These are phyloP conservation scores for Carnegiea gigantea DNA, from an alignment of 179 eudicot genomes.

Conservation along the genomic window DNA sequence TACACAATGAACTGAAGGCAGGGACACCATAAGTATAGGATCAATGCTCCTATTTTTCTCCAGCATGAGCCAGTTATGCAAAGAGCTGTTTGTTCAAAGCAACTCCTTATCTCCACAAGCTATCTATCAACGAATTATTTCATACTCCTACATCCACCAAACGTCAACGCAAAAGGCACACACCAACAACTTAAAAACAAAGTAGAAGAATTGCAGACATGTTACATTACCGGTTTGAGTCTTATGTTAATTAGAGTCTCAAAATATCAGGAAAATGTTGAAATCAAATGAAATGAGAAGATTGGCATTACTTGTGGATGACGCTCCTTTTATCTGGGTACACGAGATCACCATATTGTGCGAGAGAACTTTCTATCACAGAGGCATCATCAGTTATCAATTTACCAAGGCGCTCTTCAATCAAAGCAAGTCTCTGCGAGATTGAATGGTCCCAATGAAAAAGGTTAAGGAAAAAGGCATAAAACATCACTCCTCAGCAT, in stretches of 20 bases:
- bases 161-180: neutral
- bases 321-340: constrained; percentile 69
- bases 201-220: neutral
- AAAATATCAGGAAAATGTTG: neutral
- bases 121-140: neutral
- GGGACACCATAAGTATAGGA: neutral
- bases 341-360: constrained; percentile 93
- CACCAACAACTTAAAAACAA: too few relatives aligned
- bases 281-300: constrained; percentile 14
- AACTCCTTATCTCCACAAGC: neutral
- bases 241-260: neutral
- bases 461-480: neutral
- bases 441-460: constrained; percentile 2
- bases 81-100: neutral
- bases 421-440: constrained; percentile 44
- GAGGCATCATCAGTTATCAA: constrained; percentile 75
- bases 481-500: constrained; percentile 3
- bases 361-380: constrained; percentile 77
- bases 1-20: too few relatives aligned
- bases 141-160: neutral
- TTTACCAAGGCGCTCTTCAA: constrained; percentile 85
- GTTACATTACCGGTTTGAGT: neutral
- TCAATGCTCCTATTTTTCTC: neutral
- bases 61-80: constrained; percentile 1
- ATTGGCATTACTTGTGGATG: constrained; percentile 60